These are phyloP conservation scores for Cryptosporidium sp. DNA, from an alignment of 169 alveolate genomes.

Conservation along the genomic window DNA sequence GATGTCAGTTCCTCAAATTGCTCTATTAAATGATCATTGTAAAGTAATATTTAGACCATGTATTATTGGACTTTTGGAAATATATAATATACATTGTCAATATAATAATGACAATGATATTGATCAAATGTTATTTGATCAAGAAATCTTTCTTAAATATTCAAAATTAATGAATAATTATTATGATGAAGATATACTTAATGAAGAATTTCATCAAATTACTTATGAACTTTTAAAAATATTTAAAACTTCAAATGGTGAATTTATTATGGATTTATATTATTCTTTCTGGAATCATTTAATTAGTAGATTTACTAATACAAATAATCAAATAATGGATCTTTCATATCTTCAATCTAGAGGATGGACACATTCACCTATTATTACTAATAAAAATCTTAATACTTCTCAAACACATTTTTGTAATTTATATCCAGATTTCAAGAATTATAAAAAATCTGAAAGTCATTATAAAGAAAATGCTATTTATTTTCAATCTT, in stretches of 20 bases:
- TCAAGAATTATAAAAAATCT: not conserved
- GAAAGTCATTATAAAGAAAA: conserved; percentile 13
- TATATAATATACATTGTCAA: conserved; percentile 38
- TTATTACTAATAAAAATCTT: conserved; percentile 3
- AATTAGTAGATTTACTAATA: conserved; percentile 24
- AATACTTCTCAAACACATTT: conserved; percentile 17
- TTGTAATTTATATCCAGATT: conserved; percentile 30
- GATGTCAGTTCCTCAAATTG: conserved; percentile 68
- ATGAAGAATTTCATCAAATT: conserved; percentile 20
- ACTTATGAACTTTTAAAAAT: conserved; percentile 48
- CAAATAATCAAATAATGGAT: conserved; percentile 20
- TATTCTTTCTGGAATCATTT: conserved; percentile 65
- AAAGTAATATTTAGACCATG: conserved; percentile 51
- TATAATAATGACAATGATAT: conserved; percentile 47
- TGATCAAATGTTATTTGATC: conserved; percentile 43
- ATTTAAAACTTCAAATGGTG: conserved; percentile 69
- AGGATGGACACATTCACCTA: conserved; percentile 61
- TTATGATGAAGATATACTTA: conserved; percentile 28
- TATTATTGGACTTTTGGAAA: conserved; percentile 58
- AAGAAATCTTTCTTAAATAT: conserved; percentile 15
- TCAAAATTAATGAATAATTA: conserved; percentile 20
- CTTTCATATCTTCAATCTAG: conserved; percentile 59
- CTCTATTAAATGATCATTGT: conserved; percentile 43
- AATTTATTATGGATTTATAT: conserved; percentile 39
- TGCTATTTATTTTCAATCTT: conserved; percentile 50